phyloP scores from a whole-genome alignment of 2,329 filamentous ascomycete species.

The Blumeria graminis region DNA sequence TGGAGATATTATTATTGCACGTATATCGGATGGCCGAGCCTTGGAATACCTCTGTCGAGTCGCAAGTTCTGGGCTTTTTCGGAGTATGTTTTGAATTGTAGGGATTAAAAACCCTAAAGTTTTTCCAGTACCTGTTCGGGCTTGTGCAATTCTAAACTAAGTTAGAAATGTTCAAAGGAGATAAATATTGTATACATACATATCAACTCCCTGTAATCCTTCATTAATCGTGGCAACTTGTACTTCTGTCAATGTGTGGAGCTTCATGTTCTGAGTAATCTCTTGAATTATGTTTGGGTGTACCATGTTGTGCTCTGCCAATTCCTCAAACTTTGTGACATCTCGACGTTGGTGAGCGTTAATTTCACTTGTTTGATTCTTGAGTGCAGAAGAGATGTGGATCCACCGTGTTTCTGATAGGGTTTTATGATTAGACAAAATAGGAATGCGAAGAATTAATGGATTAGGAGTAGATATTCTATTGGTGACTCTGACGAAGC shows the following conservation, averaged over 20 bases:
- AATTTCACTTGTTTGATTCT: neutral
- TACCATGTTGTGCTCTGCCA: conserved; percentile 12
- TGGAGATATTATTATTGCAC: conserved; percentile 51
- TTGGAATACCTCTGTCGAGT: conserved; percentile 12
- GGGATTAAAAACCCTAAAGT: conserved; percentile 84
- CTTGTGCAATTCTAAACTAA: conserved; percentile 55
- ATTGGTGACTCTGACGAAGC: conserved; percentile 7
- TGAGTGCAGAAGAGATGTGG: conserved; percentile 10
- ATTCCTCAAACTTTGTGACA: conserved; percentile 14
- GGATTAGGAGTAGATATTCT: conserved; percentile 4
- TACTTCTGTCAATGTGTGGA: conserved; percentile 76
- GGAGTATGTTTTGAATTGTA: conserved; percentile 57
- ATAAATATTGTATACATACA: conserved; percentile 10
- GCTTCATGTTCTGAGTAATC: conserved; percentile 48
- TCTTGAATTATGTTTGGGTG: conserved; percentile 16
- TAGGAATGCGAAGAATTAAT: neutral
- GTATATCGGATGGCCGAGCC: conserved; percentile 32
- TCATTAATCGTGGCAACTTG: conserved; percentile 64
- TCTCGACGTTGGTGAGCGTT: conserved; percentile 1
- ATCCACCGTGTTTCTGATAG: conserved; percentile 10
- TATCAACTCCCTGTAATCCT: conserved; percentile 36
- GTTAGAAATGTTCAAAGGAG: conserved; percentile 3
- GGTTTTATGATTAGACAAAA: conserved; percentile 2
- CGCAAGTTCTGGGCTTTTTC: conserved; percentile 30
- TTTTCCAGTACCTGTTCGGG: conserved; percentile 92